Base-by-base conservation (phyloP, 2,329 filamentous ascomycete species). In the Ophidiomyces ophidiicola region DNA sequence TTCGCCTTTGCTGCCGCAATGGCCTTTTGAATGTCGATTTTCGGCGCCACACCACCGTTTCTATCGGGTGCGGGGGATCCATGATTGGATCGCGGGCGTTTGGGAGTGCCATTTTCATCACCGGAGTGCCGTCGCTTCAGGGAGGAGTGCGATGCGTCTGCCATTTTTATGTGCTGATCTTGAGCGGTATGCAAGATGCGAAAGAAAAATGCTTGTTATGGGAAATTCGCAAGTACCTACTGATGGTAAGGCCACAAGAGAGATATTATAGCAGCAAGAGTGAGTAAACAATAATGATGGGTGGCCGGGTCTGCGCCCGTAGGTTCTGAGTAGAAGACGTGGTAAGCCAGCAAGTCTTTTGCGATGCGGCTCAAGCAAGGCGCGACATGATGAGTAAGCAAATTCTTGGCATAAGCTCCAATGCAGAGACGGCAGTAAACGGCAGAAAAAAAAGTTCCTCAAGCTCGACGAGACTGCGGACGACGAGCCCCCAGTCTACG, bases 81-180 rank as follows among this genome's bases (percentile, higher is more conserved):
- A 66, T 68, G 54, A 48, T 66, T 68, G 39, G 67, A 69, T 39
- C 67, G 63, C 42, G 63, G 56, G 51, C 60, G 60, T 52, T 70
- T 70, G 50, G 66, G 63, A 17, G 59, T 50, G 48, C 62, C 60
- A 44, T 54, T 51, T 50, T 66, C 61, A 46, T 66, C 64, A 52
- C 64, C 62, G 35, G 64, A 60, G 53, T 66, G 63, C 59, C 63
- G 62, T 48, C 67, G 58, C 56, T 70, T 70, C 51, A 69, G 57
- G 49, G 57, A 48, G 47, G 59, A 64, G 45, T 55, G 54, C 36
- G 61, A 57, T 44, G 53, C 43, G 48, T 67, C 63, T 42, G 63
- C 58, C 64, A 68, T 68, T 41, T 44, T 43, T 50, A 45, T 14
- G n/a, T n/a, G n/a, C n/a, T n/a, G n/a, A n/a, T n/a, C n/a, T n/a